Percentiles rank a stretch among this genome's conserved stretches.
These are phyloP conservation scores for Phylloporus rhodoxanthus DNA, from an alignment of 768 basidiomycete genomes.

Conservation along the genomic window DNA sequence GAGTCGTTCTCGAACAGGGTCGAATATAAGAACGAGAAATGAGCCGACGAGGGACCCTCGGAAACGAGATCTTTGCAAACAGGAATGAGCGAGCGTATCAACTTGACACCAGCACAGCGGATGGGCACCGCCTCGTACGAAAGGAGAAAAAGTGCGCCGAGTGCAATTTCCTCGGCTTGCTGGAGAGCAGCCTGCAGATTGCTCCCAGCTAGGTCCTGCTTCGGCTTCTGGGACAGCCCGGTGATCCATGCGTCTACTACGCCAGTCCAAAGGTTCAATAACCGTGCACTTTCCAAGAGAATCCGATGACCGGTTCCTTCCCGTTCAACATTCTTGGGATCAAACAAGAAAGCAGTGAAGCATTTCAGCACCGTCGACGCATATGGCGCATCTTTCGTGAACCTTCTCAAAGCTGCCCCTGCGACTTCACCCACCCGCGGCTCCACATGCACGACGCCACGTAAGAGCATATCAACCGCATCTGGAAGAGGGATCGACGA, in stretches of 20 bases:
- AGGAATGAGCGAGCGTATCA: conserved; percentile 52
- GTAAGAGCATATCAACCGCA: conserved; percentile 71
- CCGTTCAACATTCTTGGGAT: conserved; percentile 53
- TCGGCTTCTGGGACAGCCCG: conserved; percentile 38
- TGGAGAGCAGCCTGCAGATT: conserved; percentile 39
- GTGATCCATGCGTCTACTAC: conserved; percentile 67
- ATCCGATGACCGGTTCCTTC: conserved; percentile 61
- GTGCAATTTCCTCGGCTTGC: conserved; percentile 58
- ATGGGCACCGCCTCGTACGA: conserved; percentile 48
- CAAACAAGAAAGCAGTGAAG: conserved; percentile 71
- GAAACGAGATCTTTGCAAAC: conserved; percentile 42
- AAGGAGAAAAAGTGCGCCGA: conserved; percentile 70
- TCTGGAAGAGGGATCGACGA: conserved; percentile 48
- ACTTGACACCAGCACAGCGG: conserved; percentile 55
- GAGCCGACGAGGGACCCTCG: conserved; percentile 25
- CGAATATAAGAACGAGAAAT: conserved; percentile 37
- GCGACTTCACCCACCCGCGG: conserved; percentile 68
- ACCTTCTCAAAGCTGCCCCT: conserved; percentile 59
- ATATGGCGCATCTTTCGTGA: conserved; percentile 56
- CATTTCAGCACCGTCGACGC: conserved; percentile 54
- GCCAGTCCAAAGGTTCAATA: conserved; percentile 69
- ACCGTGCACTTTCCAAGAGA: conserved; percentile 57
- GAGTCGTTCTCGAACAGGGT: conserved; percentile 50
- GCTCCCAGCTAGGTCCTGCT: conserved; percentile 35
- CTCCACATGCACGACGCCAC: conserved; percentile 82